Percentiles rank a stretch among this genome's conserved stretches.
phyloP scores from a whole-genome alignment of 441 rosid genomes.

The Manihot esculenta region DNA sequence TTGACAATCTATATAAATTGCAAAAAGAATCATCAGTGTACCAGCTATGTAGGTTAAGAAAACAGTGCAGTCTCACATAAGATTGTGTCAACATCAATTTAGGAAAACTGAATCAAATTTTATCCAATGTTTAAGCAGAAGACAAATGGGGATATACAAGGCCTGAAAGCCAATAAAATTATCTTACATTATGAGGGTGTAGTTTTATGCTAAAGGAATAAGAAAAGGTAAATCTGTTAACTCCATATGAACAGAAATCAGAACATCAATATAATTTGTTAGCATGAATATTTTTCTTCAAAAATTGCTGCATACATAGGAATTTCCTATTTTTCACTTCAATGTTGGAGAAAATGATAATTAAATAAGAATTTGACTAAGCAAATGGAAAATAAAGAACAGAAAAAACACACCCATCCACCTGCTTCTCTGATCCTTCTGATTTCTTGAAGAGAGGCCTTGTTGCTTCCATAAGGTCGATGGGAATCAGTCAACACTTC shows the following conservation, averaged over 20 bases:
- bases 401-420: constrained; percentile 97
- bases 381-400: constrained; percentile 24
- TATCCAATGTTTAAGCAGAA: neutral
- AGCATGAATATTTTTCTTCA: neutral
- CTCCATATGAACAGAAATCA: neutral
- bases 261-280: neutral
- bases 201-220: neutral
- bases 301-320: neutral
- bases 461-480: constrained; percentile 80
- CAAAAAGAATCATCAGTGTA: constrained; percentile 18
- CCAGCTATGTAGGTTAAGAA: neutral
- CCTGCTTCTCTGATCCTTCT: constrained; percentile 97
- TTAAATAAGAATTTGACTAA: neutral
- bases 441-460: constrained; percentile 67
- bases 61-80: constrained; percentile 7
- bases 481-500: constrained; percentile 75
- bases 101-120: neutral
- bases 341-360: neutral
- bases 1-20: constrained; percentile 53
- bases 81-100: neutral
- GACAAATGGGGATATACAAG: neutral
- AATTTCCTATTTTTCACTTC: neutral
- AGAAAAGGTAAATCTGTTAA: neutral
- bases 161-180: neutral
- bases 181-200: neutral